A percentile compares a stretch with the other conserved stretches of the same genome.
Evolutionary conservation across 805 yeast genomes (phyloP).

Genomic region (Pichia californica): DNA sequence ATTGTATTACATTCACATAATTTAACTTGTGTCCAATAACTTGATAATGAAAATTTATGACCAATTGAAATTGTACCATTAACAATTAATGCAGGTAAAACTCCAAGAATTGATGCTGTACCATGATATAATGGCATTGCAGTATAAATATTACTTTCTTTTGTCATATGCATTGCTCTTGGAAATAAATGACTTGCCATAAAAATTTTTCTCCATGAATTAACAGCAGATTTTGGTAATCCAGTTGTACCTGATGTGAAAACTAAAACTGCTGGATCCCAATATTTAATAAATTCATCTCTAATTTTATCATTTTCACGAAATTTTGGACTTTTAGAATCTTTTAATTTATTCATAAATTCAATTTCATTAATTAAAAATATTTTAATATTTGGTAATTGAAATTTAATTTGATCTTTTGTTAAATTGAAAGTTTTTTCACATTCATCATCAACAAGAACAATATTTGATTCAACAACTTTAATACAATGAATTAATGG

Average conservation of each 20-base stretch:
- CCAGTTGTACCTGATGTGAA: constrained; percentile 96
- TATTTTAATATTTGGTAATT: constrained; percentile 26
- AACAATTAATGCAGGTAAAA: constrained; percentile 48
- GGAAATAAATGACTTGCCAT: constrained; percentile 70
- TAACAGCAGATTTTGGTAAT: constrained; percentile 85
- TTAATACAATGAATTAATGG: constrained; percentile 77
- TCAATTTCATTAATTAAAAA: constrained; percentile 17
- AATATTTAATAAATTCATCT: constrained; percentile 51
- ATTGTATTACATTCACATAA: constrained; percentile 67
- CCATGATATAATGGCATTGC: constrained; percentile 96
- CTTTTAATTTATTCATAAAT: constrained; percentile 11
- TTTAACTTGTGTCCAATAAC: constrained; percentile 86
- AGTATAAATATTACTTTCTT: constrained; percentile 59
- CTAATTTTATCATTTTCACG: constrained; percentile 53
- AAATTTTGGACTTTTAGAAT: constrained; percentile 36
- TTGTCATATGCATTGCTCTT: constrained; percentile 53
- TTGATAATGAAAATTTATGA: constrained; percentile 72
- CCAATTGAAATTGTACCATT: constrained; percentile 79
- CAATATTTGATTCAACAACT: constrained; percentile 54
- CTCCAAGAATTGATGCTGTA: constrained; percentile 84
- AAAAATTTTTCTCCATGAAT: constrained; percentile 82
- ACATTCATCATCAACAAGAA: constrained; percentile 63
- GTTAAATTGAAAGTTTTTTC: constrained; percentile 40
- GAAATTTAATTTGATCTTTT: constrained; percentile 28
- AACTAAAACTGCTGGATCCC: constrained; percentile 62